These are phyloP conservation scores for Botrytis pseudocinerea DNA, from an alignment of 2,329 filamentous ascomycete genomes.

Conservation along the genomic window DNA sequence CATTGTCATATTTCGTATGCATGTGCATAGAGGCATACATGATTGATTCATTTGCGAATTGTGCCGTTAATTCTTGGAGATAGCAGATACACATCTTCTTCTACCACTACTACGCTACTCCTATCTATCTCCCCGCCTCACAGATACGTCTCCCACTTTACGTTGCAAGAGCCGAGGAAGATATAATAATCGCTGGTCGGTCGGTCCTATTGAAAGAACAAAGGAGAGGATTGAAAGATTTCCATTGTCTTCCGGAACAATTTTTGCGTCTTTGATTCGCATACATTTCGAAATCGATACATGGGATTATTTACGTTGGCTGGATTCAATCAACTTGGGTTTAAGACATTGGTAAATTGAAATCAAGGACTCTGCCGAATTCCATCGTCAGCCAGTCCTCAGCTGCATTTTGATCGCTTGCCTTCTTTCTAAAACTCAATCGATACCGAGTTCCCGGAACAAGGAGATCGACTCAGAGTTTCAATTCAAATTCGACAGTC, in stretches of 20 bases:
- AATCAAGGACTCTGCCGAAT: background rate
- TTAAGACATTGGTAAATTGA: conserved; percentile 14
- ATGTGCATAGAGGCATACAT: background rate
- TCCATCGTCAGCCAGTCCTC: background rate
- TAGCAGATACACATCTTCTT: conserved; percentile 2
- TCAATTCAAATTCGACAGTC: background rate
- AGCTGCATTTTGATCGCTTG: conserved; percentile 15
- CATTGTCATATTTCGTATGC: background rate
- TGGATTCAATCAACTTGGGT: conserved; percentile 3
- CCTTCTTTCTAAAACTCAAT: background rate
- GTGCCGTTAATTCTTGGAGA: background rate
- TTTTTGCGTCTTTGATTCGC: background rate
- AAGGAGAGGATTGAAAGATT: background rate
- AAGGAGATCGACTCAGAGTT: background rate
- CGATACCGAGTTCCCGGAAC: background rate
- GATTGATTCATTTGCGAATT: background rate
- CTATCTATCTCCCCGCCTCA: background rate
- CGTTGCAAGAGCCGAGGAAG: conserved; percentile 3
- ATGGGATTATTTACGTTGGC: background rate
- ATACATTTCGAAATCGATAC: background rate
- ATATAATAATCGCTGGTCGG: conserved; percentile 5
- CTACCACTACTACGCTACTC: background rate
- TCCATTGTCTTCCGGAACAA: conserved; percentile 15
- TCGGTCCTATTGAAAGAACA: conserved; percentile 1
- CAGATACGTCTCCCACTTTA: background rate